A percentile compares a stretch with the other conserved stretches of the same genome.
Conservation (phyloP, 768 basidiomycete genomes). For the Hydnomerulius pinastri region DNA sequence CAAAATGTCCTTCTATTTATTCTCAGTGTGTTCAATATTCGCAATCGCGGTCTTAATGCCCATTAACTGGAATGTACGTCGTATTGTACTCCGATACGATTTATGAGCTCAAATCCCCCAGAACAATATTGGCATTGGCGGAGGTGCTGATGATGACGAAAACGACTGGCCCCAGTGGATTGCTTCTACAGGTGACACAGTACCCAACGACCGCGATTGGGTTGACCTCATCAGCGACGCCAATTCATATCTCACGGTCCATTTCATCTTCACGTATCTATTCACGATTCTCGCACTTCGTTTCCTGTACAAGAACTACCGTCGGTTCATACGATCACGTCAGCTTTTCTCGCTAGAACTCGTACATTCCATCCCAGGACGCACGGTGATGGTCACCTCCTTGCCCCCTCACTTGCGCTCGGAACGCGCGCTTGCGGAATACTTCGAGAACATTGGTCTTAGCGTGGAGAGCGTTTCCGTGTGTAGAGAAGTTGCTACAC, state of each 20-base stretch:
- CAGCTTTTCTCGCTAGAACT: conserved; percentile 94
- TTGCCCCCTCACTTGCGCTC: conserved; percentile 84
- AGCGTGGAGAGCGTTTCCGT: conserved; percentile 92
- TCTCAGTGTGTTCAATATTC: conserved; percentile 82
- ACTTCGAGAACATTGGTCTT: conserved; percentile 88
- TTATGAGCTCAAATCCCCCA: conserved; percentile 26
- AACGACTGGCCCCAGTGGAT: conserved; percentile 48
- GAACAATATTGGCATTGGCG: conserved; percentile 75
- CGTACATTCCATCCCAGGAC: conserved; percentile 91
- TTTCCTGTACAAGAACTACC: conserved; percentile 88
- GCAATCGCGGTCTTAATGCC: conserved; percentile 90
- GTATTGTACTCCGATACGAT: not conserved
- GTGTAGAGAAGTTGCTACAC: conserved; percentile 75
- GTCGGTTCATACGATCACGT: conserved; percentile 83
- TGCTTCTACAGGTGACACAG: conserved; percentile 20
- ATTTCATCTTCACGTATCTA: conserved; percentile 91
- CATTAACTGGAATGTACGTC: conserved; percentile 83
- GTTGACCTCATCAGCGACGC: conserved; percentile 89
- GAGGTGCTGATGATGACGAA: conserved; percentile 41
- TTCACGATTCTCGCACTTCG: conserved; percentile 87
- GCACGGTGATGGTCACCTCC: conserved; percentile 86
- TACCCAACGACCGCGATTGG: conserved; percentile 58
- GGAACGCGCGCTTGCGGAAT: conserved; percentile 85
- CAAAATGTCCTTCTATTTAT: conserved; percentile 93
- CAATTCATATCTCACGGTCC: conserved; percentile 84